A percentile compares a stretch with the other conserved stretches of the same genome.
Evolutionary conservation across 2,329 filamentous ascomycete genomes (phyloP).

Genomic region (Colletotrichum agaves): DNA sequence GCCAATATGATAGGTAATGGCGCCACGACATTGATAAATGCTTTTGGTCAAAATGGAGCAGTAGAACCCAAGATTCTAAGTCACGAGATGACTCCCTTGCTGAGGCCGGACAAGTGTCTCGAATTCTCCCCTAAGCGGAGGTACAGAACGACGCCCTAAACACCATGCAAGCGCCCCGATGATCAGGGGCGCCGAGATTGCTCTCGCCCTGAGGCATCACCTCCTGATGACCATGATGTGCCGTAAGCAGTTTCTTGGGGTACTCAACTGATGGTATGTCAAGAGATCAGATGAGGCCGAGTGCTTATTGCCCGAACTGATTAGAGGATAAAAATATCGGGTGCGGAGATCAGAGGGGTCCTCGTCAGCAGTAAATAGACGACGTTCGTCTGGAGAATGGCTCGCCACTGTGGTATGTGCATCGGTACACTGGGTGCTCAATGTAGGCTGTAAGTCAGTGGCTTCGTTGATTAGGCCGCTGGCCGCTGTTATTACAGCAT

Average conservation of each 20-base stretch:
- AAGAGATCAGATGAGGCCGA: not conserved
- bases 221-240: not conserved
- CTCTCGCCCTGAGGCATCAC: conserved; percentile 1
- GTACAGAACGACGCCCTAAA: not conserved
- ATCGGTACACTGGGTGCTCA: not conserved
- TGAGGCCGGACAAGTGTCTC: not conserved
- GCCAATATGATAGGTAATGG: not conserved
- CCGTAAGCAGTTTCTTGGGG: not conserved
- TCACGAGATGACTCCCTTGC: not conserved
- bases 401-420: not conserved
- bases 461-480: not conserved
- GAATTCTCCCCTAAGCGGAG: conserved; percentile 8
- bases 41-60: not conserved
- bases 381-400: not conserved
- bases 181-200: conserved; percentile 22
- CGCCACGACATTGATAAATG: not conserved
- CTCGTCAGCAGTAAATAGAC: not conserved
- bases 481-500: not conserved
- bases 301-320: not conserved
- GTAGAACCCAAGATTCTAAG: not conserved
- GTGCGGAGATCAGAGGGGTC: conserved; percentile 2
- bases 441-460: conserved; percentile 1
- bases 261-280: not conserved
- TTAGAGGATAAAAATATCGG: conserved; percentile 12
- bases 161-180: conserved; percentile 15